Evolutionary conservation across 2,329 filamentous ascomycete species (phyloP), one percentile per base, ranked within the genome.

Genomic region (Teratosphaeria pseudoeucalypti): DNA sequence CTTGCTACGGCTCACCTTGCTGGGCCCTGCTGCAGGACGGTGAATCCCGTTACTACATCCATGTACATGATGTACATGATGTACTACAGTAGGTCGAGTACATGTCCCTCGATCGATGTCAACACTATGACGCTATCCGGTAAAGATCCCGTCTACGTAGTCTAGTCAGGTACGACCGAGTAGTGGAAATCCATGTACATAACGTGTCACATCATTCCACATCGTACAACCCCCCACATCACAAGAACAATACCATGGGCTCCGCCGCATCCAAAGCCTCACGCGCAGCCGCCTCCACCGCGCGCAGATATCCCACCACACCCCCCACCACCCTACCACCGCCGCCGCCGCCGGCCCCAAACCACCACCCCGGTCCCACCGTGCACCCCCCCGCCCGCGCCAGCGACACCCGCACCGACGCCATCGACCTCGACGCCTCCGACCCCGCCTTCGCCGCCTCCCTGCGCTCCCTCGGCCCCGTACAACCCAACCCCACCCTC

Each of bases 361-460:
- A 70, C 58, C 58, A 67, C 57, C 60, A 67, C 57, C 68, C 71
- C 39, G 77, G 77, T 47, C 76, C 76, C 56, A 73, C 68, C 23
- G 75, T 76, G 19, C 75, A 71, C 62, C 76, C 73, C 43, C 69
- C 70, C 59, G 70, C 70, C 16, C 73, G 71, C 63, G 75, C 76
- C 37, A 73, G 70, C 56, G 66, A 65, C 37, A 66, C 66, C 2
- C 73, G 74, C 58, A 73, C 74, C 56, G 71, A 76, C 70, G 81
- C 79, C 56, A 80, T 85, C 62, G 81, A 85, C 65, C 77, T 83
- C 67, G 84, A 86, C 68, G 82, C 78, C 59, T 79, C 78, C 60
- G 83, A 86, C 68, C 82, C 83, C 1, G 77, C 81, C 68, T 92
- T 80, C 83, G 88, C 92, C 79, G 86, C 84, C 70, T 95, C 91